phyloP scores from a whole-genome alignment of 1,284 basidiomycete species.

The Cystobasidium slooffiae region DNA sequence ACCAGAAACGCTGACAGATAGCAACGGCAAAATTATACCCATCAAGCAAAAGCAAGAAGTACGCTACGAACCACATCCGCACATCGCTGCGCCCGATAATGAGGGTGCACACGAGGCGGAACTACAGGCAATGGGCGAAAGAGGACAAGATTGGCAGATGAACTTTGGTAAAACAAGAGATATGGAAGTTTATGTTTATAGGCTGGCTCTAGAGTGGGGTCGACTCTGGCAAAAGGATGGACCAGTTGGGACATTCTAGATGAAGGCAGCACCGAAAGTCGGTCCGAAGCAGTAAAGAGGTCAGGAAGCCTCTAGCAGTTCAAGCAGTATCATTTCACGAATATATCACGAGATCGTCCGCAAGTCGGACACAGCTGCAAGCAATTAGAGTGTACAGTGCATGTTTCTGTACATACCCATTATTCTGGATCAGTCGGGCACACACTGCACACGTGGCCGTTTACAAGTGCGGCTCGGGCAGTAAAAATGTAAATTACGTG shows the following conservation, averaged over 20 bases:
- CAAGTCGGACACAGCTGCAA: too few species aligned
- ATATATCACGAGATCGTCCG: too few species aligned
- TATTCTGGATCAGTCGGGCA: too few species aligned
- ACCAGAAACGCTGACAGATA: constrained; percentile 1
- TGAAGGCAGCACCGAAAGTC: neutral
- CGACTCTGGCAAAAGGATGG: constrained; percentile 60
- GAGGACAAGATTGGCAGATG: constrained; percentile 85
- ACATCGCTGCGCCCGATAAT: constrained; percentile 56
- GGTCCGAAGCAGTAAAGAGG: neutral
- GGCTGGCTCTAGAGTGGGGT: constrained; percentile 87
- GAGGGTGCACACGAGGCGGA: constrained; percentile 70
- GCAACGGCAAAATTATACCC: neutral
- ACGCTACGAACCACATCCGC: constrained; percentile 58
- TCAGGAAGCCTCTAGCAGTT: neutral
- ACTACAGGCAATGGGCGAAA: constrained; percentile 75
- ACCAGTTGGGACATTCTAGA: constrained; percentile 19
- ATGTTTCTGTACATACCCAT: too few species aligned
- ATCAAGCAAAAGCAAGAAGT: constrained; percentile 74
- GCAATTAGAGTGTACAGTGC: too few species aligned
- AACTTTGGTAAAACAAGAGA: constrained; percentile 76
- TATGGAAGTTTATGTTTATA: constrained; percentile 78
- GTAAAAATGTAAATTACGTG: too few species aligned
- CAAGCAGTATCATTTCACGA: too few species aligned
- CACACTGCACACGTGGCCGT: too few species aligned
- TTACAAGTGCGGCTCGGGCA: too few species aligned